phyloP scores from a whole-genome alignment of 805 yeast species.

The Teunomyces cretensis region DNA sequence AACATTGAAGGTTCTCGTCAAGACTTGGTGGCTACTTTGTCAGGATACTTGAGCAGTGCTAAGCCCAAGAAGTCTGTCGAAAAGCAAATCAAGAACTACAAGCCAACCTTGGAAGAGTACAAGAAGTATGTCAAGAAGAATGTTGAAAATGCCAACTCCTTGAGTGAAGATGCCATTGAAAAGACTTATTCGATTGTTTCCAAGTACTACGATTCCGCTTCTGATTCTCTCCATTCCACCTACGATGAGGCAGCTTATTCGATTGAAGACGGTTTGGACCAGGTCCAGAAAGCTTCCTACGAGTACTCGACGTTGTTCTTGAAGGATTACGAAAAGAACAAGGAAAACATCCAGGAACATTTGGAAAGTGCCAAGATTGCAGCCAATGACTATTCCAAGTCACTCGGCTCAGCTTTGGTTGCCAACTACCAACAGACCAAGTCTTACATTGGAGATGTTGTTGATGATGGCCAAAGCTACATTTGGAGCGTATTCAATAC shows the following conservation, averaged over 20 bases:
- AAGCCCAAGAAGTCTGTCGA: slow-evolving; percentile 10
- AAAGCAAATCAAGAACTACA: slow-evolving; percentile 18
- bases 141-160: slow-evolving; percentile 10
- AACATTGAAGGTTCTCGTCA: slow-evolving; percentile 23
- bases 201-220: slow-evolving; percentile 22
- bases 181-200: slow-evolving; percentile 15
- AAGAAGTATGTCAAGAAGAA: slow-evolving; percentile 15
- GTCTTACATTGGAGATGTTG: slow-evolving; percentile 1
- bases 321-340: slow-evolving; percentile 8
- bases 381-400: slow-evolving; percentile 12
- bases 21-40: slow-evolving; percentile 20
- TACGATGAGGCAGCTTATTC: slow-evolving; percentile 10
- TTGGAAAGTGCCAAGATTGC: slow-evolving; percentile 13
- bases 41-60: slow-evolving; percentile 10
- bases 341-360: slow-evolving; percentile 8
- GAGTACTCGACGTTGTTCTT: slow-evolving; percentile 15
- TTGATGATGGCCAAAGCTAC: background rate
- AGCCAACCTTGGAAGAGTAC: slow-evolving; percentile 17
- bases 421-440: slow-evolving; percentile 7
- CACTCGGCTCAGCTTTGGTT: slow-evolving; percentile 8
- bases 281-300: slow-evolving; percentile 17
- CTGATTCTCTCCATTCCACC: slow-evolving; percentile 9
- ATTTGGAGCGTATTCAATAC: background rate
- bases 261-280: slow-evolving; percentile 16
- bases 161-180: slow-evolving; percentile 17